A percentile compares a stretch with the other conserved stretches of the same genome.
phyloP scores from a whole-genome alignment of 805 yeast genomes.

The Middelhovenomyces tepae region DNA sequence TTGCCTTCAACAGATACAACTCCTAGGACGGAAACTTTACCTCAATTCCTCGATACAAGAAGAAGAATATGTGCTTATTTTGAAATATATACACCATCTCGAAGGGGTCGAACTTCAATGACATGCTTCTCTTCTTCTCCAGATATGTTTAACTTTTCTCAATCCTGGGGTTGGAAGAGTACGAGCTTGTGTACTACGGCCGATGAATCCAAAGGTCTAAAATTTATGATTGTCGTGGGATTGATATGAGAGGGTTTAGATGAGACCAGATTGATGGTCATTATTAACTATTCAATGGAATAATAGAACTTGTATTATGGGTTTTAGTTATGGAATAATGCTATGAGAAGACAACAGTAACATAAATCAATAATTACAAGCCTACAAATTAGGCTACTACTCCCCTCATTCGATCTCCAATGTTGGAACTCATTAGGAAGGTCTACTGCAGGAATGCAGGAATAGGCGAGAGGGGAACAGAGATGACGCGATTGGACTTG shows the following conservation, averaged over 20 bases:
- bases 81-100: constrained; percentile 46
- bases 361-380: no score
- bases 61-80: constrained; percentile 40
- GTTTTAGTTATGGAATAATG: no score
- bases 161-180: constrained; percentile 58
- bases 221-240: constrained; percentile 44
- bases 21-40: constrained; percentile 2
- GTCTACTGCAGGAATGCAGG: no score
- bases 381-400: no score
- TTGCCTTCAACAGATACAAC: background rate
- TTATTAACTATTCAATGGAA: no score
- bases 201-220: constrained; percentile 39
- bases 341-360: no score
- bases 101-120: constrained; percentile 36
- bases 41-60: constrained; percentile 39
- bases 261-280: no score
- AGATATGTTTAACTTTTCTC: constrained; percentile 42
- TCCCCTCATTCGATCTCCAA: no score
- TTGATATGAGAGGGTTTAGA: constrained; percentile 24
- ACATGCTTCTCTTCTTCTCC: constrained; percentile 52
- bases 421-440: no score
- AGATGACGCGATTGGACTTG: no score
- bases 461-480: no score
- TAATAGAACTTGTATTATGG: no score
- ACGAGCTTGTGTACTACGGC: constrained; percentile 44